Evolutionary conservation across 768 basidiomycete genomes (phyloP), one percentile per base, ranked within the genome.

Genomic region (Rhodotorula babjevae): DNA sequence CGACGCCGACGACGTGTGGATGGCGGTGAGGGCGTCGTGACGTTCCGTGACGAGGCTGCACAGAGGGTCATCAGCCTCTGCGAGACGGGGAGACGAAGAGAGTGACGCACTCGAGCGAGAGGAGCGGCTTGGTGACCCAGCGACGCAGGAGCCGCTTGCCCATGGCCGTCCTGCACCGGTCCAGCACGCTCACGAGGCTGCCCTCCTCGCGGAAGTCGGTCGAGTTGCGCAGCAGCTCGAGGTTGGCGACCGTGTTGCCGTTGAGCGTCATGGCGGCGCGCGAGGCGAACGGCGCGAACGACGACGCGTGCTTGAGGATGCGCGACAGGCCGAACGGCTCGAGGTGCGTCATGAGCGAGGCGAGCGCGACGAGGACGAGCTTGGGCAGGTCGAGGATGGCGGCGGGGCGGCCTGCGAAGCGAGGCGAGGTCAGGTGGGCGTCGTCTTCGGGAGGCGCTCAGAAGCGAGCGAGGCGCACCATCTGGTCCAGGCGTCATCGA

Each of bases 201-300:
- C 93, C 94, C 68, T 82, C 85, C 29, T 85, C 83, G 19, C 85
- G 87, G 66, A 85, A 86, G 79, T 96, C 89, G 1, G 91, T 92
- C 78, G 90, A 89, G 77, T 97, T 98, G 47, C 87, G 86, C 80
- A 91, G 94, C n/a, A 99, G 87, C 80, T 98, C 94, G 57, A 87
- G 87, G 52, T 96, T 97, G 21, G 85, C 85, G 19, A 98, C 81
- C 0, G 95, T 95, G 79, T 92, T 96, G 36, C 88, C 89, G 61
- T 89, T 90, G 59, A 99, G 84, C 31, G 92, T 84, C 94, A 99
- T 94, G 74, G 92, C 88, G 0, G 87, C 85, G 66, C 86, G 85
- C 33, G 87, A 87, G 8, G 90, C 84, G 78, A 98, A 98, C 73
- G 80, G 71, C 0, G 44, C 27, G 61, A 65, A 63, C 19, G 64